A percentile compares a stretch with the other conserved stretches of the same genome.
phyloP scores from a whole-genome alignment of 179 eudicot genomes.

The Actinidia arguta region DNA sequence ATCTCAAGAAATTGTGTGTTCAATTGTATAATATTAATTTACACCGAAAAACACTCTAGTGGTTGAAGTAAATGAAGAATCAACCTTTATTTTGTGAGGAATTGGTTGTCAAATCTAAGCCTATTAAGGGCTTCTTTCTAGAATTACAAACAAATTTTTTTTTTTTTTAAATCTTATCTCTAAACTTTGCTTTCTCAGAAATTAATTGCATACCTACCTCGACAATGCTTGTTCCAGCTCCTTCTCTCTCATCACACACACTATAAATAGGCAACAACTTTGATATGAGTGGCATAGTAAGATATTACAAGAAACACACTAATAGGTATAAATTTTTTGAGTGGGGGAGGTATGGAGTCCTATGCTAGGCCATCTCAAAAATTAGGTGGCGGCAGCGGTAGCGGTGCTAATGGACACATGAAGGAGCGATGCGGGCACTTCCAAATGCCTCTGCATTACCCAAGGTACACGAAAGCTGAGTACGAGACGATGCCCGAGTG shows the following conservation, averaged over 20 bases:
- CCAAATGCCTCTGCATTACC: slow-evolving; percentile 68
- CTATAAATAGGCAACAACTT: slow-evolving; percentile 8
- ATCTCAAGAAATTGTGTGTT: too few species aligned
- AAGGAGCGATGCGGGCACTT: slow-evolving; percentile 29
- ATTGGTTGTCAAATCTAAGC: not conserved
- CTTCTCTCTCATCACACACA: not conserved
- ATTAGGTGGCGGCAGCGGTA: not conserved
- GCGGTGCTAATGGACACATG: slow-evolving; percentile 6
- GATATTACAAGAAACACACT: not conserved
- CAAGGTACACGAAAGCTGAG: slow-evolving; percentile 44
- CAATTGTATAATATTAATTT: too few species aligned
- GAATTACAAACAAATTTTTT: too few species aligned
- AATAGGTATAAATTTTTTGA: too few species aligned
- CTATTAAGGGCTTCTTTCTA: not conserved
- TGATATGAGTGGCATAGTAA: not conserved
- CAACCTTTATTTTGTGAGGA: not conserved
- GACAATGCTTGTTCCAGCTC: slow-evolving; percentile 15
- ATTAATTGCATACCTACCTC: slow-evolving; percentile 23
- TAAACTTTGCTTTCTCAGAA: slow-evolving; percentile 16
- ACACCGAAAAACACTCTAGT: too few species aligned
- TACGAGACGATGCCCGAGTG: slow-evolving; percentile 62
- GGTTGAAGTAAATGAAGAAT: not conserved
- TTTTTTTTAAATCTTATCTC: not conserved
- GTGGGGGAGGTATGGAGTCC: slow-evolving; percentile 29
- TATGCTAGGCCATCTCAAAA: slow-evolving; percentile 16